phyloP scores from a whole-genome alignment of 805 yeast species.

The Yamadazyma sp. region DNA sequence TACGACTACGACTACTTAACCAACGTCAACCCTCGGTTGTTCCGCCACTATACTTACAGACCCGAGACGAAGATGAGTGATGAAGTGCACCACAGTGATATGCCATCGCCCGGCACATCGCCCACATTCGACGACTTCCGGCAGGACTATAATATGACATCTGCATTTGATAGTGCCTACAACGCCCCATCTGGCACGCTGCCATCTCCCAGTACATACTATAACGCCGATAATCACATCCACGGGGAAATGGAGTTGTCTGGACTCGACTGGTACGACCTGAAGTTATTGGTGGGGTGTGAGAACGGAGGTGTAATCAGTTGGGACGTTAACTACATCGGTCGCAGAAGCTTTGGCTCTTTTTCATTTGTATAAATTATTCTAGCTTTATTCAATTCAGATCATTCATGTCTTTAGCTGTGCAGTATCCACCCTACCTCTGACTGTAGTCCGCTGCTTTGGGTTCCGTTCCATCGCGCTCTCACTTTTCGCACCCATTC shows the following conservation, averaged over 20 bases:
- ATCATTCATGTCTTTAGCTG: no score
- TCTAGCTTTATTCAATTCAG: no score
- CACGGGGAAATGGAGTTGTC: conserved; percentile 46
- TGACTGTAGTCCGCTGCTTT: not conserved
- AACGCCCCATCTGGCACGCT: conserved; percentile 8
- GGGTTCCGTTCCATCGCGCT: conserved; percentile 1
- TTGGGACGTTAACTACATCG: conserved; percentile 41
- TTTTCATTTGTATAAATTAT: conserved; percentile 34
- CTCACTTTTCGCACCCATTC: conserved; percentile 8
- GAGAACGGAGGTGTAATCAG: conserved; percentile 40
- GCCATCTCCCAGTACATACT: conserved; percentile 25
- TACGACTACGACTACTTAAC: conserved; percentile 42
- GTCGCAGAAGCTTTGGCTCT: conserved; percentile 41
- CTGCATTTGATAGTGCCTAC: conserved; percentile 6
- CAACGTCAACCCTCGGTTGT: conserved; percentile 35
- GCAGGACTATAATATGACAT: not conserved
- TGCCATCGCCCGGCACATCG: conserved; percentile 5
- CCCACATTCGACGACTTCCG: not conserved
- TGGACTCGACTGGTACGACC: conserved; percentile 38
- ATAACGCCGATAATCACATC: conserved; percentile 32
- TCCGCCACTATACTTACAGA: conserved; percentile 34
- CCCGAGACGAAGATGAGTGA: conserved; percentile 18
- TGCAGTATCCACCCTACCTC: not conserved
- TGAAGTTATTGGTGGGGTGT: conserved; percentile 38
- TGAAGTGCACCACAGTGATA: not conserved